A percentile compares a stretch with the other conserved stretches of the same genome.
phyloP scores from a whole-genome alignment of 1,139 yeast genomes.

The Zygosaccharomyces sapae region DNA sequence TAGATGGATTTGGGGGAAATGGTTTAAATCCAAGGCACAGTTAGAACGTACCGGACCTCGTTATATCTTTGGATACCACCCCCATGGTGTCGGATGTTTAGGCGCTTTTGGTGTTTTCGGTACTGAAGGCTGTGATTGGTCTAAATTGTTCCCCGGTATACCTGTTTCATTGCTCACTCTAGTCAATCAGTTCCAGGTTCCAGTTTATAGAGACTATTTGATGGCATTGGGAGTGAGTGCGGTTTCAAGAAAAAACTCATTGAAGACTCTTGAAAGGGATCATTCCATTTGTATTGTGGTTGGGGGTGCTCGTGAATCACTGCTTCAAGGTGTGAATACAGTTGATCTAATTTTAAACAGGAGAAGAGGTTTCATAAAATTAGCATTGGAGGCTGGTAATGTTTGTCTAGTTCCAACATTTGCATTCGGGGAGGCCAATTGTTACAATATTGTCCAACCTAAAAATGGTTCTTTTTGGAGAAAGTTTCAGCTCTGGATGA shows the following conservation, averaged over 20 bases:
- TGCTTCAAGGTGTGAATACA: slow-evolving; percentile 59
- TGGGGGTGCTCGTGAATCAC: slow-evolving; percentile 93
- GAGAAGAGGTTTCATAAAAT: slow-evolving; percentile 82
- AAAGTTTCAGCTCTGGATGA: slow-evolving; percentile 66
- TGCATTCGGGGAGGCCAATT: slow-evolving; percentile 89
- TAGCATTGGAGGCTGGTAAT: slow-evolving; percentile 78
- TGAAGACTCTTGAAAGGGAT: slow-evolving; percentile 60
- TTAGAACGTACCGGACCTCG: slow-evolving; percentile 53
- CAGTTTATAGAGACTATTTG: slow-evolving; percentile 82
- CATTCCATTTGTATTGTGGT: slow-evolving; percentile 85
- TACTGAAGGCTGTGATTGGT: slow-evolving; percentile 72
- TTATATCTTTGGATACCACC: slow-evolving; percentile 91
- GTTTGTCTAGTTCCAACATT: slow-evolving; percentile 79
- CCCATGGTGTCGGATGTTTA: slow-evolving; percentile 93
- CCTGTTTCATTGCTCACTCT: slow-evolving; percentile 74
- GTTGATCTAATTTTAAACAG: slow-evolving; percentile 66
- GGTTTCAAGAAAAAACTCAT: slow-evolving; percentile 72
- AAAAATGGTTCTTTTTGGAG: slow-evolving; percentile 49
- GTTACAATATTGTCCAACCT: slow-evolving; percentile 62
- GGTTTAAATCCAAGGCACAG: slow-evolving; percentile 7
- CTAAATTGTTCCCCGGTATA: slow-evolving; percentile 73
- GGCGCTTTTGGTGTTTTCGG: slow-evolving; percentile 87
- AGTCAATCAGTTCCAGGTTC: slow-evolving; percentile 79
- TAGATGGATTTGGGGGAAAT: slow-evolving; percentile 21
- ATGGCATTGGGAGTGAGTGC: slow-evolving; percentile 79